Evolutionary conservation across 768 basidiomycete genomes (phyloP), one percentile per base, ranked within the genome.

Genomic region (Tephrocybe sp.): DNA sequence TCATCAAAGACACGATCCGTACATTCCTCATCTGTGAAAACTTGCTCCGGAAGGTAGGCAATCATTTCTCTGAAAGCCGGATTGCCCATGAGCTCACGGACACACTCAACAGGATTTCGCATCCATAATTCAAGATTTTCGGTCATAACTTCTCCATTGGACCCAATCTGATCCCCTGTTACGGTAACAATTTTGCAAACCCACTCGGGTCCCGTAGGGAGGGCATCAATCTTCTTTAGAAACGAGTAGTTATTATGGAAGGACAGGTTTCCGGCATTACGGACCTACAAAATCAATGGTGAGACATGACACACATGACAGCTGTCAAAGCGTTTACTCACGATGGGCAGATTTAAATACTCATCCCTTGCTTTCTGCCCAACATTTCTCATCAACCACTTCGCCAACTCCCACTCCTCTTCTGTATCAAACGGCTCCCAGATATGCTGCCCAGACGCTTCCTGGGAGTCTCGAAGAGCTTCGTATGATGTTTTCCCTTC

Each of bases 371-470:
- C 57, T 1, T 43, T 61, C 16, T 69, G 57, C 6, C 69, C 52
- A 36, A 60, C 61, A 12, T 54, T 47, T 2, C 42, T 53, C 34
- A 64, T 59, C 22, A 74, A 42, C 68, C 64, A 73, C 15, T 49
- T 34, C 1, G 57, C 71, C 2, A 73, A 43, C 36, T 67, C 64
- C 60, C 67, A 70, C 22, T 73, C 65, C 8, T 67, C 68, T 24
- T 56, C 41, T 30, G 48, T 56, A 15, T 54, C 53, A 47, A 48
- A 48, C 3, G 47, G 47, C 25, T 48, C 47, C 47, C 47, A 48
- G 10, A 2, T 4, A 4, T 37, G 36, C n/a, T 19, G 19, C 12
- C 24, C 45, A 18, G 5, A 10, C 16, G 8, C 19, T 3, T 15
- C 11, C 36, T 47, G 45, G 11, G 9, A 5, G 10, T 47, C 37